Evolutionary conservation across 441 rosid genomes (phyloP).

Genomic region (Raphanus hybrid): DNA sequence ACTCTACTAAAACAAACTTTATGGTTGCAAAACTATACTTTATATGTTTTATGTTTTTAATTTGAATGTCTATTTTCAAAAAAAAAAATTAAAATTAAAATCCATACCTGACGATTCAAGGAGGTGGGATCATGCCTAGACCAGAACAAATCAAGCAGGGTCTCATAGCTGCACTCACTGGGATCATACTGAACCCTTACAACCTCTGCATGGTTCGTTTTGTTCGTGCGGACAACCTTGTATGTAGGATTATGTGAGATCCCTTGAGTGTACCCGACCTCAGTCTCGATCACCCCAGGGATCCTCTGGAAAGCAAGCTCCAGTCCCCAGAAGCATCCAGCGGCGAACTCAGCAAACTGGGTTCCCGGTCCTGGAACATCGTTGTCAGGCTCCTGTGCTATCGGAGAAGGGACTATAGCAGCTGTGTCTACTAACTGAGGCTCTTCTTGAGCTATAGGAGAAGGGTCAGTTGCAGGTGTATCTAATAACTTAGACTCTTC

Average conservation of each 20-base stretch:
- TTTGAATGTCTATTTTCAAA: too few relatives aligned
- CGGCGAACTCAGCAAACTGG: slow-evolving; percentile 76
- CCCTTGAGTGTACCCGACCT: slow-evolving; percentile 83
- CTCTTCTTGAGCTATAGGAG: slow-evolving; percentile 57
- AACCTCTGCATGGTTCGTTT: slow-evolving; percentile 72
- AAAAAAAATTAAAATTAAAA: not conserved
- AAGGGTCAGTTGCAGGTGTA: too few relatives aligned
- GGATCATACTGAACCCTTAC: slow-evolving; percentile 92
- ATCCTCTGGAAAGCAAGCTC: slow-evolving; percentile 86
- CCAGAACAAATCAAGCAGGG: slow-evolving; percentile 82
- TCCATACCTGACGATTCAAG: slow-evolving; percentile 50
- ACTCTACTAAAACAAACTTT: too few relatives aligned
- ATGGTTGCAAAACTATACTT: too few relatives aligned
- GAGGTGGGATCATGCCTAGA: slow-evolving; percentile 84
- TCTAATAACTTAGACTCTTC: too few relatives aligned
- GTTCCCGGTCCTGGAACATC: slow-evolving; percentile 75
- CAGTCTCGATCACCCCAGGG: slow-evolving; percentile 70
- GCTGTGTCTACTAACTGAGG: slow-evolving; percentile 40
- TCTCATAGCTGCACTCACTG: slow-evolving; percentile 62
- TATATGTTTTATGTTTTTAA: too few relatives aligned
- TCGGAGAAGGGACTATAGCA: slow-evolving; percentile 53
- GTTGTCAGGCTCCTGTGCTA: slow-evolving; percentile 71
- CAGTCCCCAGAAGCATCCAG: slow-evolving; percentile 93
- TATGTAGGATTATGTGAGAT: slow-evolving; percentile 63
- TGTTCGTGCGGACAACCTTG: slow-evolving; percentile 71